Conservation (phyloP, 1,139 yeast genomes). For the Yamadazyma oceani region DNA sequence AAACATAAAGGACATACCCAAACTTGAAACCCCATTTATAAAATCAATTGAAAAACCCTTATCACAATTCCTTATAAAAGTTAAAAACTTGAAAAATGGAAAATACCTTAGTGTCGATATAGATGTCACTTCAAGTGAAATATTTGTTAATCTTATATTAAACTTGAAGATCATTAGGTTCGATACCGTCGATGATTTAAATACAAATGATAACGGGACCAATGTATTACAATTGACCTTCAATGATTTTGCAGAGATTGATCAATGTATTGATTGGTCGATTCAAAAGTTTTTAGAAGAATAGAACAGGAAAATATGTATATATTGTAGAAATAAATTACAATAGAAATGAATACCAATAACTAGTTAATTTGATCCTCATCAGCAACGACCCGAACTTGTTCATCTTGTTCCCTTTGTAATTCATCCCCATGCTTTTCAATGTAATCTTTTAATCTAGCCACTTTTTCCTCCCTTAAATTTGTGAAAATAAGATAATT, state of each 20-base stretch:
- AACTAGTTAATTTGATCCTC: too few species aligned
- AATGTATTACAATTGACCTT: constrained; percentile 48
- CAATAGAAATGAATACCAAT: too few species aligned
- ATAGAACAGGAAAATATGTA: constrained; percentile 7
- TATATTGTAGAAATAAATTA: too few species aligned
- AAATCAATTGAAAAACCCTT: constrained; percentile 41
- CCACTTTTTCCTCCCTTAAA: constrained; percentile 60
- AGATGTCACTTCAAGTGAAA: constrained; percentile 41
- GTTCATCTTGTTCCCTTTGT: constrained; percentile 28
- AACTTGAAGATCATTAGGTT: constrained; percentile 35
- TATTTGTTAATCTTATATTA: constrained; percentile 40
- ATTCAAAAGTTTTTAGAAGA: constrained; percentile 34
- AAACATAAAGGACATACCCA: constrained; percentile 22
- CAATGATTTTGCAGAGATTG: constrained; percentile 61
- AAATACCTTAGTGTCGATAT: constrained; percentile 27
- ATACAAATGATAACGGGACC: constrained; percentile 33
- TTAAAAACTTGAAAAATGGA: constrained; percentile 12
- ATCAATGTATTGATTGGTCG: constrained; percentile 68
- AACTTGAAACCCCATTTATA: constrained; percentile 34
- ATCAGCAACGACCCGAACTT: constrained; percentile 27
- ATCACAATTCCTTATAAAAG: constrained; percentile 21
- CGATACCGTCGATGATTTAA: constrained; percentile 27
- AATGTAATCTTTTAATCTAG: constrained; percentile 38
- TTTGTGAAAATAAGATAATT: constrained; percentile 64
- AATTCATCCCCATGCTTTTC: constrained; percentile 39